Evolutionary conservation across 768 basidiomycete species (phyloP).

Genomic region (Rhodotorula sphaerocarpa): DNA sequence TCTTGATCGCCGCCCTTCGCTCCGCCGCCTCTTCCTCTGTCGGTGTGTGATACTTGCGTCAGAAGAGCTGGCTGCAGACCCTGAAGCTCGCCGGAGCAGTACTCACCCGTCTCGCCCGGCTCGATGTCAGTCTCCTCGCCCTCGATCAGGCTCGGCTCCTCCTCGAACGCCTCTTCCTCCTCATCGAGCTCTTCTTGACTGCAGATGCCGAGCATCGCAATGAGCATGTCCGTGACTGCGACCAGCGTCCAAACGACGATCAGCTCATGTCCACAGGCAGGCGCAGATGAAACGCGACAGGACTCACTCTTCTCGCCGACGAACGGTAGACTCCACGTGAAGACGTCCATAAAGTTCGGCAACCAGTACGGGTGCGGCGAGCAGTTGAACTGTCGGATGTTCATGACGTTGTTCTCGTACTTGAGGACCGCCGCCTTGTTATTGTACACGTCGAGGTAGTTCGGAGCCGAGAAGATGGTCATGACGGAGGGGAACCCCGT

Average conservation of each 20-base stretch:
- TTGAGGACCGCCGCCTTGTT: constrained; percentile 99
- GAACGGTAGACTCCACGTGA: constrained; percentile 97
- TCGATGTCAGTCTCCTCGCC: constrained; percentile 21
- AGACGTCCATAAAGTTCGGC: constrained; percentile 99
- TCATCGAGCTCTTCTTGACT: constrained; percentile 94
- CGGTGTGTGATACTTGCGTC: not conserved
- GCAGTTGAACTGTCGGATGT: constrained; percentile 95
- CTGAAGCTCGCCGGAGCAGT: too few species aligned
- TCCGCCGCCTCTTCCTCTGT: constrained; percentile 48
- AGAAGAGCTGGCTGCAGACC: not conserved
- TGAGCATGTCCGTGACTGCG: constrained; percentile 94
- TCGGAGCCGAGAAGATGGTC: constrained; percentile 99
- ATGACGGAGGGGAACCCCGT: constrained; percentile 98
- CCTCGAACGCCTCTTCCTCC: constrained; percentile 53
- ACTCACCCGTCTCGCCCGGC: constrained; percentile 24
- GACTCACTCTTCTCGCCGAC: constrained; percentile 90
- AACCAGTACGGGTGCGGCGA: constrained; percentile 96
- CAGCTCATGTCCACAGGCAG: not conserved
- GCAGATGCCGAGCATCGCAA: constrained; percentile 90
- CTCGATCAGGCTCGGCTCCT: constrained; percentile 24
- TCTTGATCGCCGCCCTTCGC: constrained; percentile 86
- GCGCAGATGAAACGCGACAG: not conserved
- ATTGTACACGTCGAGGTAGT: constrained; percentile 96
- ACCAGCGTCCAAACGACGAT: not conserved
- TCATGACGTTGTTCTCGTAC: constrained; percentile 96